These are phyloP conservation scores for Chalara sp. DNA, from an alignment of 2,329 filamentous ascomycete species.

Conservation along the genomic window DNA sequence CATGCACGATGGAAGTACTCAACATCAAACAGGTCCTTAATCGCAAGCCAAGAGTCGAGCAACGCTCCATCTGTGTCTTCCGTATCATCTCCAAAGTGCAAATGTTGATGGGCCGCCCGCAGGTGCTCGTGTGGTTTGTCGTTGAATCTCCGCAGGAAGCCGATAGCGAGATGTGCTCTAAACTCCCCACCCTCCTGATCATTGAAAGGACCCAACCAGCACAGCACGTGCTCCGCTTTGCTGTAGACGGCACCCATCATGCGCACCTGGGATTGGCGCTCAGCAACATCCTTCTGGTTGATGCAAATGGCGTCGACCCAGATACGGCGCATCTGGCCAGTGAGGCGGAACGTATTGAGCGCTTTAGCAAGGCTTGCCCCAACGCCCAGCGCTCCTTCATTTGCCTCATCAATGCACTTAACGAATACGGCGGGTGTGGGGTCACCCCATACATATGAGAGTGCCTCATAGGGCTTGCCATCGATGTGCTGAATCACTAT, in stretches of 20 bases:
- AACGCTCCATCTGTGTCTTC: slow-evolving; percentile 3
- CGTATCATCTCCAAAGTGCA: slow-evolving; percentile 3
- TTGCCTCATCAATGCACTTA: slow-evolving; percentile 3
- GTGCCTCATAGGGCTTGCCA: slow-evolving; percentile 7
- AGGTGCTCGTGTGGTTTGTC: slow-evolving; percentile 2
- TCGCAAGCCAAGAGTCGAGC: slow-evolving; percentile 22
- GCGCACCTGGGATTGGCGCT: slow-evolving; percentile 8
- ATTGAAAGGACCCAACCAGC: slow-evolving; percentile 6
- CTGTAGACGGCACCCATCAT: slow-evolving; percentile 9
- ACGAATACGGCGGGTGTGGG: slow-evolving; percentile 2
- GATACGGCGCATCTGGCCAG: background rate
- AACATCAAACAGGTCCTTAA: slow-evolving; percentile 30
- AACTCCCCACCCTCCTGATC: background rate
- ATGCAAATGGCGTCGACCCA: slow-evolving; percentile 13
- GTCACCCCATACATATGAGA: slow-evolving; percentile 13
- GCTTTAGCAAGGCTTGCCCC: slow-evolving; percentile 3
- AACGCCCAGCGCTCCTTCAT: slow-evolving; percentile 1
- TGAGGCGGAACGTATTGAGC: slow-evolving; percentile 2
- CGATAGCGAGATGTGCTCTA: slow-evolving; percentile 2
- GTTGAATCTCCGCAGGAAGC: slow-evolving; percentile 4
- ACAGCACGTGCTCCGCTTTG: slow-evolving; percentile 2
- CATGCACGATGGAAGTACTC: slow-evolving; percentile 32
- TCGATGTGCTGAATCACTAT: slow-evolving; percentile 3
- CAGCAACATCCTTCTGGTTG: slow-evolving; percentile 8
- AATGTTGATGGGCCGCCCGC: slow-evolving; percentile 1